Evolutionary conservation across 2,329 filamentous ascomycete species (phyloP).

Genomic region (Calonectria ilicicola): DNA sequence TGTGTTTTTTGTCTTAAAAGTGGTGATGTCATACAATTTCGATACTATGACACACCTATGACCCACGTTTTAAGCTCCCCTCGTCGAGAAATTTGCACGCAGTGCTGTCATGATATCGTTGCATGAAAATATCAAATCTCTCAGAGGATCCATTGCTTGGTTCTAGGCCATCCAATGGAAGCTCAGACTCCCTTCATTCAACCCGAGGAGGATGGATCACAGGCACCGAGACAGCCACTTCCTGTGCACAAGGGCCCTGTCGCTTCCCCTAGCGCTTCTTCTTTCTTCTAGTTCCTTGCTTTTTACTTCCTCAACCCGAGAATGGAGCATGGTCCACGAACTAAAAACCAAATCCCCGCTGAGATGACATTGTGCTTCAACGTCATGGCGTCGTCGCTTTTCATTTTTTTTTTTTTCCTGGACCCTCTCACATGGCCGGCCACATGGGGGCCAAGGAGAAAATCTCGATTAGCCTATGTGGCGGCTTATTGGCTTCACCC

Average conservation of each 20-base stretch:
- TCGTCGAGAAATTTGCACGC: not conserved
- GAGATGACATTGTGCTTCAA: not conserved
- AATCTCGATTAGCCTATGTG: not conserved
- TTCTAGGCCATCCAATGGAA: not conserved
- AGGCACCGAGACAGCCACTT: not conserved
- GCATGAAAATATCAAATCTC: constrained; percentile 13
- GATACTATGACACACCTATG: not conserved
- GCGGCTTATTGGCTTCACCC: not conserved
- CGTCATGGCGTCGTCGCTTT: constrained; percentile 13
- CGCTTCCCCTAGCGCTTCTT: not conserved
- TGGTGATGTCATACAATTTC: constrained; percentile 7
- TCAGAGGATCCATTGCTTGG: not conserved
- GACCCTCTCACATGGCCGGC: not conserved
- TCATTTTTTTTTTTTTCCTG: not conserved
- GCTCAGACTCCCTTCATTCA: not conserved
- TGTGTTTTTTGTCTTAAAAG: too few species aligned
- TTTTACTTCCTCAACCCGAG: not conserved
- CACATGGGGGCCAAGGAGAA: not conserved
- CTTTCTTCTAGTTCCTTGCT: not conserved
- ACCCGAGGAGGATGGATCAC: not conserved
- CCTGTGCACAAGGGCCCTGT: not conserved
- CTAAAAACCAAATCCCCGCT: not conserved
- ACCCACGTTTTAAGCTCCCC: not conserved
- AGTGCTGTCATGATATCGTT: not conserved
- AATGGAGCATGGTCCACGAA: not conserved